Evolutionary conservation across 306 rosid species (phyloP), one percentile per base, ranked within the genome.

Genomic region (Glycine latifolia): DNA sequence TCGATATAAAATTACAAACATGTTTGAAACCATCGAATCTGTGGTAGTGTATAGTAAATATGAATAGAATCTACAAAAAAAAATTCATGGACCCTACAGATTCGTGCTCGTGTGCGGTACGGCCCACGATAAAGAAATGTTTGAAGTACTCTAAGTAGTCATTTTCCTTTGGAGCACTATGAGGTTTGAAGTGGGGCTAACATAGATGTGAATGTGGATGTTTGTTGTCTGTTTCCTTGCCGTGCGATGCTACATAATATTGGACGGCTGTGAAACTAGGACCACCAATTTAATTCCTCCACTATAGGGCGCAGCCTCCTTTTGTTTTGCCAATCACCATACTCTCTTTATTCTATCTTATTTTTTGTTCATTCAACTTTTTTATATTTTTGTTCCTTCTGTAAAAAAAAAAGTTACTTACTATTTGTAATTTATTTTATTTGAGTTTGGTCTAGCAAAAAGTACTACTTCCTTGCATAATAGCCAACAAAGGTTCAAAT

Each of bases 261-360:
- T 86, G 77, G 66, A 74, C 85, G 88, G 84, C 67, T 76, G 67
- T 58, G 41, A 72, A 61, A n/a, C 11, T 43, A 77, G 88, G 87
- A 83, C 94, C 88, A 83, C 83, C 39, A 41, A 72, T 80, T 83
- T 41, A 79, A 76, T 86, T 56, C 43, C 78, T 67, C 56, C 39
- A 69, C 85, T 83, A 33, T 4, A 35, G 26, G 37, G 62, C 63
- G 14, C 76, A 83, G 52, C 75, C 80, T 16, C 17, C 68, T 44
- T 47, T 46, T 55, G 48, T 56, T 60, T 71, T 46, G 26, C 35
- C 41, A 4, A 3, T 58, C 56, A 15, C 53, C 55, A 7, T 11
- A 4, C 41, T 65, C 53, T 33, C 66, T 68, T 67, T 67, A 39
- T 75, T 12, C 33, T 16, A 4, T 31, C 0, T 44, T 44, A 26